These are phyloP conservation scores for Eutrema japonicum DNA, from an alignment of 345 rosid species.

Conservation along the genomic window DNA sequence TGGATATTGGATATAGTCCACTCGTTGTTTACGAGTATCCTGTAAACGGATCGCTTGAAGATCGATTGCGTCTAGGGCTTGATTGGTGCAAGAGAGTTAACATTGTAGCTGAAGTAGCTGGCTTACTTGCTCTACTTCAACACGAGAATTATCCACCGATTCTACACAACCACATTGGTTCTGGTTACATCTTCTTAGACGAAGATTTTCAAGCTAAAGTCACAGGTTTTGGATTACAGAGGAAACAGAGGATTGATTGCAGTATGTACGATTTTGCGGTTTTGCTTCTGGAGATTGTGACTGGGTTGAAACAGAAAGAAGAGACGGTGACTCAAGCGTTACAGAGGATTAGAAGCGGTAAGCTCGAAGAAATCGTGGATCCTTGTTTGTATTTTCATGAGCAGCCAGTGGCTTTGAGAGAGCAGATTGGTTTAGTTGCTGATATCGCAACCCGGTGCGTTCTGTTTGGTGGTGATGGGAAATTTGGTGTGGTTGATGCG, in stretches of 20 bases:
- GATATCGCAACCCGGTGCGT: conserved; percentile 80
- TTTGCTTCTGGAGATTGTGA: conserved; percentile 69
- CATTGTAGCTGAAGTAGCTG: conserved; percentile 71
- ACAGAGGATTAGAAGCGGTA: conserved; percentile 62
- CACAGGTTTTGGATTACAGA: conserved; percentile 64
- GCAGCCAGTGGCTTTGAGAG: conserved; percentile 53
- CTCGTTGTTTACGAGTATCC: conserved; percentile 73
- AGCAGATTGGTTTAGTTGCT: conserved; percentile 71
- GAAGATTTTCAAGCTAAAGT: conserved; percentile 61
- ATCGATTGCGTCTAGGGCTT: conserved; percentile 56
- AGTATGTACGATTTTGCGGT: conserved; percentile 71
- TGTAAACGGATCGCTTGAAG: conserved; percentile 64
- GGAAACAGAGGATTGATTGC: conserved; percentile 37
- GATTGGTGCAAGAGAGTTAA: conserved; percentile 73
- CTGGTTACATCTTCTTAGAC: conserved; percentile 62
- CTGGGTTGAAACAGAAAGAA: conserved; percentile 54
- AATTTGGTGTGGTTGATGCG: conserved; percentile 72
- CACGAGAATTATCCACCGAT: conserved; percentile 72
- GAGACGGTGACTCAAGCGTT: conserved; percentile 52
- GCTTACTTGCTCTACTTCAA: conserved; percentile 63
- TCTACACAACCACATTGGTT: conserved; percentile 58
- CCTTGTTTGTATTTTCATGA: conserved; percentile 69
- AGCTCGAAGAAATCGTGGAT: conserved; percentile 74
- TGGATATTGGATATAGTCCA: conserved; percentile 58
- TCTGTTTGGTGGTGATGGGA: conserved; percentile 76